A percentile compares a stretch with the other conserved stretches of the same genome.
phyloP scores from a whole-genome alignment of 2,329 filamentous ascomycete genomes.

The Biscogniauxia mediterranea region DNA sequence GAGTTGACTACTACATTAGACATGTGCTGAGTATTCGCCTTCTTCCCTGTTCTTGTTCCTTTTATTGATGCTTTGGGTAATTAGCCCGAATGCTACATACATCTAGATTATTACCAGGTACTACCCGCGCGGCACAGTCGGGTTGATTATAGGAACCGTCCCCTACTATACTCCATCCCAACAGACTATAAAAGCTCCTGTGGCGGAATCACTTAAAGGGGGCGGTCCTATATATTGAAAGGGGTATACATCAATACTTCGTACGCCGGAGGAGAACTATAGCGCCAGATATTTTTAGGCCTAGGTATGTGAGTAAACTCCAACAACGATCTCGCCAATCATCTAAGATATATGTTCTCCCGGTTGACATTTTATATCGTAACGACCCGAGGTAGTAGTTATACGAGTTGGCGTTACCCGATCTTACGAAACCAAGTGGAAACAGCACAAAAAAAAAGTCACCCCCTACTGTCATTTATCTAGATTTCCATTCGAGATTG shows the following conservation, averaged over 20 bases:
- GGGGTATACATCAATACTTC: neutral
- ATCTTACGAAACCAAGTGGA: neutral
- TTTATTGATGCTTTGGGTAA: neutral
- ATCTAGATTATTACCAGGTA: neutral
- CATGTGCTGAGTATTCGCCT: no score
- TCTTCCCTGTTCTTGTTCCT: no score
- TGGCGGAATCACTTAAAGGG: neutral
- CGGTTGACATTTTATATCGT: no score
- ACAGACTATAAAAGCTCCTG: neutral
- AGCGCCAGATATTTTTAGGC: neutral
- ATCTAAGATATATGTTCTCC: no score
- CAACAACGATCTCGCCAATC: neutral
- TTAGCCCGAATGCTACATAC: neutral
- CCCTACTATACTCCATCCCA: neutral
- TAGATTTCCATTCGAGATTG: neutral
- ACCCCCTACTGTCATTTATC: neutral
- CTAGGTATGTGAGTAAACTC: neutral
- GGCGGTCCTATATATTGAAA: neutral
- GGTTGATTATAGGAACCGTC: neutral
- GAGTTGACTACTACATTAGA: no score
- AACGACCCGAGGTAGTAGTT: no score
- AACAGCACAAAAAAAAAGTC: neutral
- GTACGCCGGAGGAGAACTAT: no score
- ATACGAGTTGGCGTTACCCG: neutral
- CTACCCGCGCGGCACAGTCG: neutral